A percentile compares a stretch with the other conserved stretches of the same genome.
Evolutionary conservation across 495 filamentous ascomycete genomes (phyloP).

Genomic region (Neurospora tetrasperma): DNA sequence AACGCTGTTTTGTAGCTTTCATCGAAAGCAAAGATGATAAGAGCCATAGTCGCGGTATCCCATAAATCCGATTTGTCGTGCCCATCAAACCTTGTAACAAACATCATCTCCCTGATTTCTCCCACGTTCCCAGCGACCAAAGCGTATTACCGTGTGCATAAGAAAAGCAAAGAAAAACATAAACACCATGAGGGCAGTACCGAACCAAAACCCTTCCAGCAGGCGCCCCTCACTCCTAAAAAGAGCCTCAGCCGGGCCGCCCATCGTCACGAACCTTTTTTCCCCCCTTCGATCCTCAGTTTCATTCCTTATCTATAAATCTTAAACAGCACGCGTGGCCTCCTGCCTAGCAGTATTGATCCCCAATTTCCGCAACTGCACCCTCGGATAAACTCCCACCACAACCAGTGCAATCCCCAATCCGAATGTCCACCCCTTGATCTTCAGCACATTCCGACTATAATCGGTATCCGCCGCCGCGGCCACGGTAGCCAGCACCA

Average conservation of each 20-base stretch:
- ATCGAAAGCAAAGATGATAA: neutral
- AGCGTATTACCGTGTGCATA: neutral
- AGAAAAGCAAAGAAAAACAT: neutral
- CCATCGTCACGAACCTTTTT: neutral
- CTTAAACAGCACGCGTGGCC: neutral
- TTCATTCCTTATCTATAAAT: neutral
- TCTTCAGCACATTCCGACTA: slow-evolving; percentile 46
- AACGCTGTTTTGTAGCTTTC: neutral
- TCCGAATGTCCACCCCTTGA: slow-evolving; percentile 64
- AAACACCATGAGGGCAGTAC: neutral
- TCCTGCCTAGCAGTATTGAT: slow-evolving; percentile 19
- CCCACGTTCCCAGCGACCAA: neutral
- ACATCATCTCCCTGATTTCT: neutral
- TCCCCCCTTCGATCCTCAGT: neutral
- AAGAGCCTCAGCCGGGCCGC: neutral
- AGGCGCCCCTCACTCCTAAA: neutral
- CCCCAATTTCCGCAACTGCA: slow-evolving; percentile 77
- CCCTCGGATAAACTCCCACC: slow-evolving; percentile 60
- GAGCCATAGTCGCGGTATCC: neutral
- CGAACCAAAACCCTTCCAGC: neutral
- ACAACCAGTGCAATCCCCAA: slow-evolving; percentile 51
- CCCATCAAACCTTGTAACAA: neutral
- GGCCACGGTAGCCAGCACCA: slow-evolving; percentile 62
- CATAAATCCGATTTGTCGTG: neutral
- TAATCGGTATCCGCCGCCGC: slow-evolving; percentile 70